These are phyloP conservation scores for Hydnomerulius pinastri DNA, from an alignment of 768 basidiomycete genomes.

Conservation along the genomic window DNA sequence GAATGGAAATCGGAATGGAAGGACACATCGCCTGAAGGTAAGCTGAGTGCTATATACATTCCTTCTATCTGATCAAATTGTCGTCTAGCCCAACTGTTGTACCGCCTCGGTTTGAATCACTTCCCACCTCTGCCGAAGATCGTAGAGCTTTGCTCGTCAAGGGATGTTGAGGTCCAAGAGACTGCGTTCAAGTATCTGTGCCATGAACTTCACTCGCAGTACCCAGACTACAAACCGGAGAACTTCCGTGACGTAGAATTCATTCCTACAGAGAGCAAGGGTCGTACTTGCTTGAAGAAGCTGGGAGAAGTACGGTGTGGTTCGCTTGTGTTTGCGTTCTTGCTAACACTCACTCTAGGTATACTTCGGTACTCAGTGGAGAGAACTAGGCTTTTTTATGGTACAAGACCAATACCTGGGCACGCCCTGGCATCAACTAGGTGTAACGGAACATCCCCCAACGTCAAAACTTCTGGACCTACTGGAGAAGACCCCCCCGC, in stretches of 20 bases:
- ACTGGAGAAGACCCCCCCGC: constrained; percentile 56
- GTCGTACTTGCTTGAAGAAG: constrained; percentile 52
- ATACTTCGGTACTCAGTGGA: constrained; percentile 63
- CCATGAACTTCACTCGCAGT: constrained; percentile 61
- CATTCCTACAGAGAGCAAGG: constrained; percentile 66
- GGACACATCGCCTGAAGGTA: constrained; percentile 78
- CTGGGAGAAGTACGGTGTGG: constrained; percentile 54
- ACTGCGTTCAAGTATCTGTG: constrained; percentile 77
- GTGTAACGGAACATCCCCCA: constrained; percentile 66
- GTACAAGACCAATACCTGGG: constrained; percentile 49
- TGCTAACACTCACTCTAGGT: constrained; percentile 44
- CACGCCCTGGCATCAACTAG: constrained; percentile 57
- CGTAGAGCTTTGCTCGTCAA: constrained; percentile 63
- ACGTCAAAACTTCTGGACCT: constrained; percentile 53
- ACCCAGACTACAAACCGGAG: constrained; percentile 52
- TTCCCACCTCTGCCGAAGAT: constrained; percentile 65
- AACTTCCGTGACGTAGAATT: constrained; percentile 61
- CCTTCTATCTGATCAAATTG: not conserved
- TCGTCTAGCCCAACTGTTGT: constrained; percentile 70
- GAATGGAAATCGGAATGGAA: constrained; percentile 87
- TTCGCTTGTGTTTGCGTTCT: not conserved
- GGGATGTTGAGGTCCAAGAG: constrained; percentile 45
- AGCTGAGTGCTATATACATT: constrained; percentile 11
- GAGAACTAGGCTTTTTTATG: constrained; percentile 67
- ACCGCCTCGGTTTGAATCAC: constrained; percentile 61